These are phyloP conservation scores for Diddensiella caesifluorescens DNA, from an alignment of 805 yeast genomes.

Conservation along the genomic window DNA sequence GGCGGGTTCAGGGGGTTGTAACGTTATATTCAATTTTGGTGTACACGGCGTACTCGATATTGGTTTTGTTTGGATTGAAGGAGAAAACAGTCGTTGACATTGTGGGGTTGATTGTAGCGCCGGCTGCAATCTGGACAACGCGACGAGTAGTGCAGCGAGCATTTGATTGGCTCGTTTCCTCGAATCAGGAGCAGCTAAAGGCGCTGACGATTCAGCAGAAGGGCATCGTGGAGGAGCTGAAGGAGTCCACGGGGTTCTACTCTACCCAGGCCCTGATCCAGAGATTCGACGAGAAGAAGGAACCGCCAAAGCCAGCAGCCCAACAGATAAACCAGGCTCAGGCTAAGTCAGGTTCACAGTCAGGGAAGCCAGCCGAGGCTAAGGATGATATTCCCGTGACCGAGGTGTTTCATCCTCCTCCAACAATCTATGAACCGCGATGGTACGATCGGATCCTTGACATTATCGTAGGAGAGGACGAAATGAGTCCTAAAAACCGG, in stretches of 20 bases:
- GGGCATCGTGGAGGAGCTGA: conserved; percentile 58
- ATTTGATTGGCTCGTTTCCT: conserved; percentile 22
- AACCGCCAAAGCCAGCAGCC: neutral
- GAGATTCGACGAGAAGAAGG: conserved; percentile 44
- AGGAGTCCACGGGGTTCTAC: conserved; percentile 66
- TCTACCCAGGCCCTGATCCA: conserved; percentile 68
- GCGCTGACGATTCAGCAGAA: conserved; percentile 43
- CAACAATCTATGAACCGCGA: conserved; percentile 24
- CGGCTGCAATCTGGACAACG: conserved; percentile 19
- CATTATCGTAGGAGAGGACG: conserved; percentile 56
- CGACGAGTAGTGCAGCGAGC: conserved; percentile 15
- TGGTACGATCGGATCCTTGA: conserved; percentile 43
- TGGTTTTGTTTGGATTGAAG: conserved; percentile 16
- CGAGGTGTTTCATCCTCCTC: neutral
- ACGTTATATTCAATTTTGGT: conserved; percentile 29
- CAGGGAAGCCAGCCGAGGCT: neutral
- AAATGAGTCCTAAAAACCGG: conserved; percentile 51
- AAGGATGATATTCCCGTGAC: too few relatives aligned
- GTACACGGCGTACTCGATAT: conserved; percentile 25
- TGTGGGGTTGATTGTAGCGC: conserved; percentile 13
- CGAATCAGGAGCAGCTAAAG: conserved; percentile 29
- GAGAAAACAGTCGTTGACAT: conserved; percentile 9
- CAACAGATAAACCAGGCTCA: neutral
- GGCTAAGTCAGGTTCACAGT: neutral
- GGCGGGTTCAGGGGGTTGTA: conserved; percentile 30